Conservation (phyloP, 768 basidiomycete species). For the Xerocomus brunneocitrinus region DNA sequence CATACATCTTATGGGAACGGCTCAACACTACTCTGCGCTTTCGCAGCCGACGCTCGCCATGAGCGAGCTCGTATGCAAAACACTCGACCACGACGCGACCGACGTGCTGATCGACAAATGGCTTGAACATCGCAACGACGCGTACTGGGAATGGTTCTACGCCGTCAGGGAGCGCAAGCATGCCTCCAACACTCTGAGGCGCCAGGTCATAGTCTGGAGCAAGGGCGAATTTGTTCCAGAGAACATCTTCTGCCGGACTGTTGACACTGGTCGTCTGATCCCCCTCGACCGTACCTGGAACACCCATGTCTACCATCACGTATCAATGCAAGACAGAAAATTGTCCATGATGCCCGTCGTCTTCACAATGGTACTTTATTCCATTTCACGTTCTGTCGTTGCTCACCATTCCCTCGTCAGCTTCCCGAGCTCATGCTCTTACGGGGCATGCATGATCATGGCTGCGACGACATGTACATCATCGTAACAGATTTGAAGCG, state of each 20-base stretch:
- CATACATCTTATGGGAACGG: constrained; percentile 17
- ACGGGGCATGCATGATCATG: constrained; percentile 75
- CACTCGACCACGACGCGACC: constrained; percentile 69
- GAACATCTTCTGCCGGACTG: constrained; percentile 74
- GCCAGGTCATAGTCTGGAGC: constrained; percentile 46
- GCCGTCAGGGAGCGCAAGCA: constrained; percentile 65
- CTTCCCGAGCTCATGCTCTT: constrained; percentile 76
- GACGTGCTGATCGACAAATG: constrained; percentile 80
- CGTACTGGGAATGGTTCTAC: constrained; percentile 74
- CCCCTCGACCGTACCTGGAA: constrained; percentile 81
- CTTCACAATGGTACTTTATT: constrained; percentile 62
- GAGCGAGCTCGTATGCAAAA: constrained; percentile 77
- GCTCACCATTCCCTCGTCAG: constrained; percentile 32
- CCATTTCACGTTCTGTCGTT: background rate
- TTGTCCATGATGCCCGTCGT: constrained; percentile 77
- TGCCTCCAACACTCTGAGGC: constrained; percentile 45
- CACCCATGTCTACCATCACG: constrained; percentile 75
- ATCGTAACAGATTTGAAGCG: constrained; percentile 77
- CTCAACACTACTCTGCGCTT: constrained; percentile 54
- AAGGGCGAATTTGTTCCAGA: constrained; percentile 77
- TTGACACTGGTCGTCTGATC: constrained; percentile 73
- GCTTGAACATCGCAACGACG: constrained; percentile 74
- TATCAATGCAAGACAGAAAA: constrained; percentile 68
- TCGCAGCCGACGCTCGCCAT: constrained; percentile 63
- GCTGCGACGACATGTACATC: constrained; percentile 74